Evolutionary conservation across 306 rosid genomes (phyloP), one percentile per base, ranked within the genome.

Genomic region (Dalbergia cochinchinensis): DNA sequence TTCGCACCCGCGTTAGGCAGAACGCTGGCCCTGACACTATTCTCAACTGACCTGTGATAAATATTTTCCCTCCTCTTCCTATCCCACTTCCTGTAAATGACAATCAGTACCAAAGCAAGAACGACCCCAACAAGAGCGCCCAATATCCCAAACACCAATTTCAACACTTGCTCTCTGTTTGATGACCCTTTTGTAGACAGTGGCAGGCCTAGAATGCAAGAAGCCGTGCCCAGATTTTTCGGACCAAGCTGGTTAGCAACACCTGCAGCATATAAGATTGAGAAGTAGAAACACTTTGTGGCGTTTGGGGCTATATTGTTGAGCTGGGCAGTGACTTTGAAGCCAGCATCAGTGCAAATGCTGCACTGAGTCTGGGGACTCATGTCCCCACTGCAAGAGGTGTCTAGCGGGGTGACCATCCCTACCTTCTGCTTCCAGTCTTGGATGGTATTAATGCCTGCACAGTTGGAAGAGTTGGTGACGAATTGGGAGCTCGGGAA

Each of bases 231-330:
- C 3, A 62, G 42, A 78, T 94, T 88, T 3, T 80, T 77, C 0
- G 97, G 94, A 20, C 98, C 98, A 42, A 82, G 69, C 61, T 88
- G 69, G 2, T 89, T 94, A 10, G 71, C 96, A 59, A 94, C 14
- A 64, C 77, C 97, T 2, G 87, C 90, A 60, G 97, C 92, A 71
- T 92, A 90, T 0, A 92, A 42, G 18, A 84, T 48, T 10, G 86
- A 6, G 57, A 82, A 89, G 63, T 84, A 79, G 6, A 87, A 91
- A 77, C 98, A 94, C 4, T 72, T 67, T 0, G 90, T 71, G 4
- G 78, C 41, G 60, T 90, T 89, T 19, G 89, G 87, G 50, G 65
- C 79, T 2, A 82, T 7, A 7, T 15, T 26, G 1, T 8, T 31
- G 16, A 91, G 58, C 18, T 79, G 82, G 8, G 90, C 65, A 1